Evolutionary conservation across 2,329 filamentous ascomycete species (phyloP).

Genomic region (Sphaerostilbella broomeana): DNA sequence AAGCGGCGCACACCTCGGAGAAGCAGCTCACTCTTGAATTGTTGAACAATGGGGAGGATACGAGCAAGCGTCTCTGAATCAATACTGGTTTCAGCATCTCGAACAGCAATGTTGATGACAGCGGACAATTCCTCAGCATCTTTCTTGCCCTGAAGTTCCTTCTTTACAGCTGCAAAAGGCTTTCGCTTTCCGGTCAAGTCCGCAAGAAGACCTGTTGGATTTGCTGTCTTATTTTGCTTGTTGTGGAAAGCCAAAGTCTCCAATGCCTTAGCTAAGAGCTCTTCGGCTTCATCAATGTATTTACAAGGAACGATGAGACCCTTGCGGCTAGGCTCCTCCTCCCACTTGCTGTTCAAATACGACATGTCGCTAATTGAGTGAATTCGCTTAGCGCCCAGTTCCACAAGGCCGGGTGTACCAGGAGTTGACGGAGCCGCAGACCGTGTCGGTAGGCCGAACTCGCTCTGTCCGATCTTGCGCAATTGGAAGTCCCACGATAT

Average conservation of each 20-base stretch:
- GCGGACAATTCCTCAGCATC: slow-evolving; percentile 77
- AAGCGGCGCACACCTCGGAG: slow-evolving; percentile 78
- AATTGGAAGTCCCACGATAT: slow-evolving; percentile 95
- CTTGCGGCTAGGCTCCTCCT: slow-evolving; percentile 74
- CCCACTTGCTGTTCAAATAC: slow-evolving; percentile 67
- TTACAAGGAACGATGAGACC: slow-evolving; percentile 91
- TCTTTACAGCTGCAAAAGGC: slow-evolving; percentile 26
- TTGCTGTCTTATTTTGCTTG: slow-evolving; percentile 50
- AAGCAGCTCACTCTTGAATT: slow-evolving; percentile 77
- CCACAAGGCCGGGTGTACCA: slow-evolving; percentile 58
- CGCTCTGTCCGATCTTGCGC: slow-evolving; percentile 84
- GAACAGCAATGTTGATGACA: slow-evolving; percentile 86
- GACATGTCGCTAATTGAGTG: slow-evolving; percentile 96
- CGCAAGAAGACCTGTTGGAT: slow-evolving; percentile 55
- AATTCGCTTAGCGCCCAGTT: slow-evolving; percentile 68
- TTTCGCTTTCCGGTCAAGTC: slow-evolving; percentile 70
- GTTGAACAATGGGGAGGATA: slow-evolving; percentile 67
- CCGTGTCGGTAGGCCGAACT: slow-evolving; percentile 75
- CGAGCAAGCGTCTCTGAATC: slow-evolving; percentile 75
- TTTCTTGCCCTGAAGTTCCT: slow-evolving; percentile 17
- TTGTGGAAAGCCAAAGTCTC: slow-evolving; percentile 65
- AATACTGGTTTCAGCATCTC: slow-evolving; percentile 75
- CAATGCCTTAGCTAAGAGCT: slow-evolving; percentile 74
- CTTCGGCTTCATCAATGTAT: slow-evolving; percentile 91
- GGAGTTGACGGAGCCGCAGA: slow-evolving; percentile 79